phyloP scores from a whole-genome alignment of 1,139 yeast genomes.

The Nakaseomyces nivariensis region DNA sequence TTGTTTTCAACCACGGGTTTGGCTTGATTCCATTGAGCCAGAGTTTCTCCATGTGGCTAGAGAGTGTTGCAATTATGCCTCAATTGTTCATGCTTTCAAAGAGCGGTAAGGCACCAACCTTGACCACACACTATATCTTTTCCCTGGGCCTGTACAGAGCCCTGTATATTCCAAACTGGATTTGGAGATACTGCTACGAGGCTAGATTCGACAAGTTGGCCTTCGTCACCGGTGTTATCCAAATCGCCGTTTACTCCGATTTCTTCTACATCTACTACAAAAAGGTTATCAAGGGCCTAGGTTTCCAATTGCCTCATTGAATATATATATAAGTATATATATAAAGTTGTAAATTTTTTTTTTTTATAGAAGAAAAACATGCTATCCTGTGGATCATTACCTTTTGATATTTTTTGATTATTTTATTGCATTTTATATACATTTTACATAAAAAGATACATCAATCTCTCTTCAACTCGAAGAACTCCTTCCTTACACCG shows the following conservation, averaged over 20 bases:
- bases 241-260: slow-evolving; percentile 83
- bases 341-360: not conserved
- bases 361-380: not conserved
- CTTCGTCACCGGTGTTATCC: slow-evolving; percentile 70
- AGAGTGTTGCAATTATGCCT: slow-evolving; percentile 83
- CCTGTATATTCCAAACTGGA: slow-evolving; percentile 88
- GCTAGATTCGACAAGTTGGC: slow-evolving; percentile 62
- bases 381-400: not conserved
- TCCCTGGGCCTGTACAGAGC: slow-evolving; percentile 87
- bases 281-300: slow-evolving; percentile 73
- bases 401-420: not conserved
- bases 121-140: slow-evolving; percentile 86
- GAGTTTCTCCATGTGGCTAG: slow-evolving; percentile 81
- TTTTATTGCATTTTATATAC: not conserved
- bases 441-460: no score
- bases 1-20: slow-evolving; percentile 61
- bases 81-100: slow-evolving; percentile 85
- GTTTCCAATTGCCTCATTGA: slow-evolving; percentile 68
- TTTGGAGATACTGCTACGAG: slow-evolving; percentile 70
- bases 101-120: slow-evolving; percentile 78
- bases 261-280: slow-evolving; percentile 87
- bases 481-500: slow-evolving; percentile 76
- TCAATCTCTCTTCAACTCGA: slow-evolving; percentile 80
- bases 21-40: slow-evolving; percentile 53
- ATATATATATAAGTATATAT: not conserved